Conservation (phyloP, 441 rosid genomes). For the Aquilaria agallochum region DNA sequence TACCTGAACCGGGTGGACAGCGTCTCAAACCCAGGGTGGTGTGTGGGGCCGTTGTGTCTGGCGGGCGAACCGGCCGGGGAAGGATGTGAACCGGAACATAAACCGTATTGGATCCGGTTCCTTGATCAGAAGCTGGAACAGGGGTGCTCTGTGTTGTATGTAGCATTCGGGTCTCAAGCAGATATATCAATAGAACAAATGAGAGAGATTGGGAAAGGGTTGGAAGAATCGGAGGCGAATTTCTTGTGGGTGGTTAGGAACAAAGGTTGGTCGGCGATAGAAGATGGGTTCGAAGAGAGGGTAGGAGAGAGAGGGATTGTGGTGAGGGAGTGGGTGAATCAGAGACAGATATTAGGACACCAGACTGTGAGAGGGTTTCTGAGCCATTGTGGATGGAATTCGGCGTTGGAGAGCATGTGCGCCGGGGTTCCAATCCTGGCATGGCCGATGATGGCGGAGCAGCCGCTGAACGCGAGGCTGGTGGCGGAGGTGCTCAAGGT, state of each 20-base stretch:
- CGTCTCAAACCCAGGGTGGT: constrained; percentile 24
- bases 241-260: constrained; percentile 60
- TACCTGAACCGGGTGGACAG: constrained; percentile 16
- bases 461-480: constrained; percentile 55
- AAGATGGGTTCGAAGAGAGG: constrained; percentile 38
- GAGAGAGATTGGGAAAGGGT: constrained; percentile 44
- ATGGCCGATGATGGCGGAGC: constrained; percentile 84
- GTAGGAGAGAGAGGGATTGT: constrained; percentile 40
- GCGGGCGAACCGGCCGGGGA: constrained; percentile 9
- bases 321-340: constrained; percentile 74
- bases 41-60: constrained; percentile 62
- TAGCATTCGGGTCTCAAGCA: constrained; percentile 74
- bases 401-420: constrained; percentile 61
- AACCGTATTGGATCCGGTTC: constrained; percentile 52
- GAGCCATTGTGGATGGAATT: constrained; percentile 90
- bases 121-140: constrained; percentile 44
- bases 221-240: constrained; percentile 46
- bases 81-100: constrained; percentile 9
- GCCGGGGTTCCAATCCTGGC: constrained; percentile 64
- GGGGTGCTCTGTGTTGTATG: constrained; percentile 50
- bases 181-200: constrained; percentile 43
- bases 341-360: constrained; percentile 54
- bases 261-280: constrained; percentile 25
- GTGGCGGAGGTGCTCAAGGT: constrained; percentile 67
- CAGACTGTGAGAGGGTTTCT: constrained; percentile 47